Evolutionary conservation across 2,329 filamentous ascomycete genomes (phyloP).

Genomic region (Pseudogymnoascus sp.): DNA sequence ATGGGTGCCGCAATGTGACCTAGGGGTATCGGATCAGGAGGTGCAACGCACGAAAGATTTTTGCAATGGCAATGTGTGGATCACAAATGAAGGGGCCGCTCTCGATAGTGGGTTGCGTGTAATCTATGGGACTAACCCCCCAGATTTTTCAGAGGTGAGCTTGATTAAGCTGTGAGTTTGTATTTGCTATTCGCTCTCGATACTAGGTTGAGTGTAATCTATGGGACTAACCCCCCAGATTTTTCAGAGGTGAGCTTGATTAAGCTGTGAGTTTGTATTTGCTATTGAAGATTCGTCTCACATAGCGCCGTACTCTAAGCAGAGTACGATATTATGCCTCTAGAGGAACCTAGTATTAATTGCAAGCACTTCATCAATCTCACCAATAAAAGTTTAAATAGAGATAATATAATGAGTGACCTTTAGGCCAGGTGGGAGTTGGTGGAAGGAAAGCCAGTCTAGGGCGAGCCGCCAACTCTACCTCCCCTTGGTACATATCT

Average conservation of each 20-base stretch:
- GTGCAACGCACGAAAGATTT: constrained; percentile 66
- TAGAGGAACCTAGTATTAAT: background rate
- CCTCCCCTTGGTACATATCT: background rate
- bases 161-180: constrained; percentile 64
- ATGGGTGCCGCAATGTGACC: constrained; percentile 86
- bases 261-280: constrained; percentile 47
- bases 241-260: constrained; percentile 85
- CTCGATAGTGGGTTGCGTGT: constrained; percentile 80
- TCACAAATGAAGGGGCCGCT: constrained; percentile 86
- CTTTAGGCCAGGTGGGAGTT: too few species aligned
- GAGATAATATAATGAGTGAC: too few species aligned
- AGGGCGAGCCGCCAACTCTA: background rate
- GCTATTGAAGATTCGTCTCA: background rate
- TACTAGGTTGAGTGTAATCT: too few species aligned
- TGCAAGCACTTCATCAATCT: too few species aligned
- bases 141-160: constrained; percentile 83
- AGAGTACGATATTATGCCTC: background rate
- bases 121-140: constrained; percentile 75
- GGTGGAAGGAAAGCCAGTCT: too few species aligned
- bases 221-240: constrained; percentile 77
- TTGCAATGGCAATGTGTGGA: constrained; percentile 60
- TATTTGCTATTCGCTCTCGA: too few species aligned
- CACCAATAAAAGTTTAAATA: too few species aligned
- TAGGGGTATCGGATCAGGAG: constrained; percentile 89
- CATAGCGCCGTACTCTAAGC: background rate